Percentiles rank a stretch among this genome's conserved stretches.
Conservation (phyloP, 2,329 filamentous ascomycete genomes). For the Phaeosphaeria sp. region DNA sequence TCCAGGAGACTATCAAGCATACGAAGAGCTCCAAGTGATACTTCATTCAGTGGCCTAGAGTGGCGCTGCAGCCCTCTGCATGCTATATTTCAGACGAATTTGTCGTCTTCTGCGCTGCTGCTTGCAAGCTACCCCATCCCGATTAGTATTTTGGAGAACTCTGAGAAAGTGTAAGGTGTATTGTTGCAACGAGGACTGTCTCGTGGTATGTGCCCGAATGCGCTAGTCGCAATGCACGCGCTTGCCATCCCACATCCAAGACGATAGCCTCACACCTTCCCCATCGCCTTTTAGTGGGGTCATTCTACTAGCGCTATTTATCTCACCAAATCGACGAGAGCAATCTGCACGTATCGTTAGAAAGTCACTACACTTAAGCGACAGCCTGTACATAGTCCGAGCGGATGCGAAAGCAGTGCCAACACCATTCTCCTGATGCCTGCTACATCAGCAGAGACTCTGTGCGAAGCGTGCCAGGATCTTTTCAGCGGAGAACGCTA, state of each 20-base stretch:
- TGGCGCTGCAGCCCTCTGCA: no score
- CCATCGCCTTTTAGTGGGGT: no score
- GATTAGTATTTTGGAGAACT: not conserved
- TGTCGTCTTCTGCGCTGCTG: not conserved
- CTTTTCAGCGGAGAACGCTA: not conserved
- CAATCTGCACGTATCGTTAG: no score
- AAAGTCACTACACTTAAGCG: no score
- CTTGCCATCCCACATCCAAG: not conserved
- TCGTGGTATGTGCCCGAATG: not conserved
- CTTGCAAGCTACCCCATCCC: not conserved
- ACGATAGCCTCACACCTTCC: not conserved
- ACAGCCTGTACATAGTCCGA: not conserved
- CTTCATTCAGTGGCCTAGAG: no score
- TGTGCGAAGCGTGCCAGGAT: conserved; percentile 1
- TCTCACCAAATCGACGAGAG: no score
- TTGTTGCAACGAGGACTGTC: not conserved
- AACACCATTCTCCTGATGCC: not conserved
- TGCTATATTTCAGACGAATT: no score
- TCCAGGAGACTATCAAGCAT: not conserved
- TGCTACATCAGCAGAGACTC: not conserved
- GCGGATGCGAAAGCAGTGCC: not conserved
- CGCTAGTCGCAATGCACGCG: not conserved
- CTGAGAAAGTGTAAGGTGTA: not conserved
- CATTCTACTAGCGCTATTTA: no score
- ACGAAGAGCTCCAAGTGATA: no score